Base-by-base conservation (phyloP, 108 stramenopile genomes). In the Skeletonema grethae region DNA sequence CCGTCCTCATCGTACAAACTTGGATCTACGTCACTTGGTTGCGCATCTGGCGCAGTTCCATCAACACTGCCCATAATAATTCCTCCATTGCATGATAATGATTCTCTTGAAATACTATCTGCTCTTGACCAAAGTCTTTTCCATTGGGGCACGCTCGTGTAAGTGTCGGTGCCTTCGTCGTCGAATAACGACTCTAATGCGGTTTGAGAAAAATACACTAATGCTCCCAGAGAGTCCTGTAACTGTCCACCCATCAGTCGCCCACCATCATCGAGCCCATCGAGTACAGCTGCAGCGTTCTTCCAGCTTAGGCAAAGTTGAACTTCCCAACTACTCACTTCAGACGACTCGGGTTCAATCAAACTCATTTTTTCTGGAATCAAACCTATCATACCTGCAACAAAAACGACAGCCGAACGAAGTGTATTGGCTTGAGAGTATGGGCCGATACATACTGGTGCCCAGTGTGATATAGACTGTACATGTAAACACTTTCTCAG, bases 391-490 rank as follows among this genome's bases (percentile, higher is more conserved):
- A 96, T 94, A 10, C 98, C 98, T 0, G 98, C 97, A 13, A 98
- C 35, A 32, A 97, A 93, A 7, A 87, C 83, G 57, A 97, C 25
- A 0, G 75, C 86, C n/a, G 88, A 87, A 28, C 89, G 81, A 5
- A 97, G 50, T 10, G 85, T 83, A 79, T 98, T 98, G 57, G 91
- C 95, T 83, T 99, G 99, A 61, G 91, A 87, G 82, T 99, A 99
- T 3, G 99, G 99, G 9, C 99, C 99, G 34, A 99, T 96, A 86
- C 98, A 99, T 4, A 97, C 92, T 5, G 99, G 99, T 5, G 98
- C 99, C 98, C 98, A 99, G 22, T 82, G 65, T 0, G 94, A 96
- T 20, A 97, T 84, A 16, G 96, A 97, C 63, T 95, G 96, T 10
- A 99, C 99, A 65, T 99, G 97, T 25, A 99, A 70, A 10, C 90